Evolutionary conservation across 2,329 filamentous ascomycete species (phyloP).

Genomic region (Fonsecaea nubica): DNA sequence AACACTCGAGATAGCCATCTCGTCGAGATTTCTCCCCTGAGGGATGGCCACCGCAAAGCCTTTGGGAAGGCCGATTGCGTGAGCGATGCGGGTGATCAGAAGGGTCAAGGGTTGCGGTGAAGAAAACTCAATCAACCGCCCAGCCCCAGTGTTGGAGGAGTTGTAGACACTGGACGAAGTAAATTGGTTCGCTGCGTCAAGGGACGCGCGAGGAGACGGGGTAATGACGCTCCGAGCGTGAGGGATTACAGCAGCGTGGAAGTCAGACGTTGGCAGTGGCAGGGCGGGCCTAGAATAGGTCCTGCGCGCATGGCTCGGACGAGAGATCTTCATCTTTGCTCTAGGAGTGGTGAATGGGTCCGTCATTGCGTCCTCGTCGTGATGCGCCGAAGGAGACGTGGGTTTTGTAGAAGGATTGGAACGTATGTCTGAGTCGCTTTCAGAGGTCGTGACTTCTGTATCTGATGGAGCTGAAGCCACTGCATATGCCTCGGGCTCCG

Average conservation of each 20-base stretch:
- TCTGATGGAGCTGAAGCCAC: conserved; percentile 39
- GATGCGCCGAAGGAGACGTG: conserved; percentile 30
- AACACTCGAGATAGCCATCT: conserved; percentile 69
- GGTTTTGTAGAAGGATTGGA: conserved; percentile 31
- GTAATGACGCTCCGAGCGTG: conserved; percentile 63
- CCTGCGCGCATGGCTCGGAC: conserved; percentile 30
- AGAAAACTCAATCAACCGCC: conserved; percentile 64
- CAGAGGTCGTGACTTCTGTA: conserved; percentile 39
- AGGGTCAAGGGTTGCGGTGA: conserved; percentile 59
- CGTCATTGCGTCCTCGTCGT: conserved; percentile 38
- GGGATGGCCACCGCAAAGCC: conserved; percentile 69
- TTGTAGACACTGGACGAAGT: conserved; percentile 43
- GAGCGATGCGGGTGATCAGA: conserved; percentile 68
- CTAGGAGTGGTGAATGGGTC: conserved; percentile 45
- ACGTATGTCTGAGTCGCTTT: conserved; percentile 24
- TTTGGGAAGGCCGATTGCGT: conserved; percentile 70
- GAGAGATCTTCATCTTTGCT: conserved; percentile 22
- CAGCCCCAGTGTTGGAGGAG: conserved; percentile 62
- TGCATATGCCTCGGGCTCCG: conserved; percentile 37
- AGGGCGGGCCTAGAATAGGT: conserved; percentile 52
- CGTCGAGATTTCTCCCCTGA: conserved; percentile 61
- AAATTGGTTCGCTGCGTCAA: conserved; percentile 39
- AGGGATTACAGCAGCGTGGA: conserved; percentile 47
- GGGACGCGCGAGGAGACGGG: conserved; percentile 52
- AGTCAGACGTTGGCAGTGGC: conserved; percentile 44